Evolutionary conservation across 2,329 filamentous ascomycete genomes (phyloP), one percentile per base, ranked within the genome.

Genomic region (Bipolaris gigantea): DNA sequence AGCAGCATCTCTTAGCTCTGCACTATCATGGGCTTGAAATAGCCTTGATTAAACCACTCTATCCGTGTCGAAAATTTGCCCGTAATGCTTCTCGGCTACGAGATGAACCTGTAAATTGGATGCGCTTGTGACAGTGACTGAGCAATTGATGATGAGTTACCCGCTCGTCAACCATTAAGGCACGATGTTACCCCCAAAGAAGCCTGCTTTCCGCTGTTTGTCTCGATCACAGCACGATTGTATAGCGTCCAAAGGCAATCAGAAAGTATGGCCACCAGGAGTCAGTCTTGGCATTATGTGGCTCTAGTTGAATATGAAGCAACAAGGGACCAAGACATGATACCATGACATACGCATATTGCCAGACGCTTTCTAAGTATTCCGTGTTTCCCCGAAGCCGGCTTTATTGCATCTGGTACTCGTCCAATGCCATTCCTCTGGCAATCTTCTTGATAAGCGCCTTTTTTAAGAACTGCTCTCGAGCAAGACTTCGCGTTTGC

Each of bases 391-490:
- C 23, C 4, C 18, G 11, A 34, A 8, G 23, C 23, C 5, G 4
- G 8, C 4, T 27, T 64, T 59, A 73, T 50, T 63, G 66, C 61
- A 72, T 64, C 49, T 62, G 59, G 50, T 67, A 71, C 39, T 74
- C 72, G 50, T 76, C 78, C 59, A 94, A 76, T 2, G 89, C 89
- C 86, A 94, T 89, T 0, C 90, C 89, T 53, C 78, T 79, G 2
- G 85, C 87, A 73, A 92, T 90, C 79, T 93, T 93, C 69, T 83
- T 84, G 41, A 88, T 86, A 46, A 93, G 75, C 8, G 89, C 90
- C 79, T 92, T 92, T 79, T 92, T 92, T 69, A 92, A 73, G 70
- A 90, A 95, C 82, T 88, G 89, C 73, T 95, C 90, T 45, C 90
- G 78, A 1, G 89, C 89, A 47, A 94, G 75, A 33, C 83, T 84